Evolutionary conservation across 257 asterid genomes (phyloP), one percentile per base, ranked within the genome.

Genomic region (Echium plantagineum): DNA sequence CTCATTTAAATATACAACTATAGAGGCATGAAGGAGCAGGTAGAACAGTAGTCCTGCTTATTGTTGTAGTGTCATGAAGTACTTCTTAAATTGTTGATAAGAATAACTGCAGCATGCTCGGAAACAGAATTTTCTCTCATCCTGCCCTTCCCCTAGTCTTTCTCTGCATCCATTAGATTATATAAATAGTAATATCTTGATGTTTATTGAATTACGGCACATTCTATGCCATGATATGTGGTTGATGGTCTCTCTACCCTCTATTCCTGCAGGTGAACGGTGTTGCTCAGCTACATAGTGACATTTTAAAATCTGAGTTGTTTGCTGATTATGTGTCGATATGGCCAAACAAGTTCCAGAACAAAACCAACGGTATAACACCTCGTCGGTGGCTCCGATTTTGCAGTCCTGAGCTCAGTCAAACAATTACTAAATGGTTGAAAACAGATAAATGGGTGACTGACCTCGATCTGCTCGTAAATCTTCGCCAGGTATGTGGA

Each of bases 351-450:
- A 93, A 93, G 69, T 93, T 89, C 76, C 99, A 93, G 64, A 93
- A 93, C 84, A 89, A 93, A 77, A 93, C 99, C 72, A 93, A 93
- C 62, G 97, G 99, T 58, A 89, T 93, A 69, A 93, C 99, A 69
- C 99, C 99, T 31, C 97, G 99, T 10, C 86, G 99, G 32, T 93
- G 99, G 99, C 87, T 93, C 66, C 79, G 65, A 60, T 93, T 89
- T 66, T 93, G 99, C 82, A 93, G 83, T 69, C 99, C 96, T 5
- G 91, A 84, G 80, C 95, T 93, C 53, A 89, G 97, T 80, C 62
- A 71, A n/a, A 89, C 86, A 70, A 86, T 93, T 78, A 89, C 94
- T 83, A 93, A 89, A 78, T 93, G 99, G 99, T 71, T 93, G 52
- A 84, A 93, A 76, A 93, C 97, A 35, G 97, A 93, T 66, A 67